A percentile compares a stretch with the other conserved stretches of the same genome.
Evolutionary conservation across 2,329 filamentous ascomycete species (phyloP).

Genomic region (Fusarium humuli): DNA sequence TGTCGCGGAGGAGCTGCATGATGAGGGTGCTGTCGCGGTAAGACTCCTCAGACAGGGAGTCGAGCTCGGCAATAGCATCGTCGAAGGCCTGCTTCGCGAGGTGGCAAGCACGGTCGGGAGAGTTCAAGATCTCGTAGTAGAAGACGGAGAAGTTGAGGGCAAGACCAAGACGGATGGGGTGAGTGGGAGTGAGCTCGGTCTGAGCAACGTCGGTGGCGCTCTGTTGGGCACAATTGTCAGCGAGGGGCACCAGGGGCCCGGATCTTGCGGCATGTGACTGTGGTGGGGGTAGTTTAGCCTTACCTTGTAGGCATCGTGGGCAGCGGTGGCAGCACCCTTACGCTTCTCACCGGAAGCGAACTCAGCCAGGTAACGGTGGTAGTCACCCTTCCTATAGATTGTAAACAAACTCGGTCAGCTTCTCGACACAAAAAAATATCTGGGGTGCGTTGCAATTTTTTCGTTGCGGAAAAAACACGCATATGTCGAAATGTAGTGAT

Average conservation of each 20-base stretch:
- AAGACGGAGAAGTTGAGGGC: conserved; percentile 99
- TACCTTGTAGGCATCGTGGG: conserved; percentile 98
- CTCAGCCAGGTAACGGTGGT: conserved; percentile 95
- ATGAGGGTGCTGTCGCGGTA: conserved; percentile 99
- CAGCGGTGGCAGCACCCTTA: conserved; percentile 86
- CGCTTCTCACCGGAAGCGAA: conserved; percentile 93
- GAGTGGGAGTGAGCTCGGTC: conserved; percentile 95
- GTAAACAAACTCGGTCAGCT: conserved; percentile 26
- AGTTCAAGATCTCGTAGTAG: conserved; percentile 99
- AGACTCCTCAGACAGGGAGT: conserved; percentile 97
- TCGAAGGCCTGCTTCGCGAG: conserved; percentile 99
- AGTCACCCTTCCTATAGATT: conserved; percentile 84
- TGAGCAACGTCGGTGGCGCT: conserved; percentile 99
- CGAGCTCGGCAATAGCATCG: conserved; percentile 97
- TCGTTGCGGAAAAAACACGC: conserved; percentile 7
- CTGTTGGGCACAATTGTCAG: conserved; percentile 90
- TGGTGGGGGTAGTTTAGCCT: conserved; percentile 46
- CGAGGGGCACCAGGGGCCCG: conserved; percentile 61
- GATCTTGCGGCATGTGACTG: conserved; percentile 46
- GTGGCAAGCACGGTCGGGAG: conserved; percentile 97
- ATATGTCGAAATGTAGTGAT: conserved; percentile 15
- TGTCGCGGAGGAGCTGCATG: conserved; percentile 98
- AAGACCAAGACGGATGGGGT: conserved; percentile 97
- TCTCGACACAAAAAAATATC: conserved; percentile 12
- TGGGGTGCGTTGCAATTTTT: not conserved